Conservation (phyloP, 208 protist species). For the Trypanosoma boissoni region DNA sequence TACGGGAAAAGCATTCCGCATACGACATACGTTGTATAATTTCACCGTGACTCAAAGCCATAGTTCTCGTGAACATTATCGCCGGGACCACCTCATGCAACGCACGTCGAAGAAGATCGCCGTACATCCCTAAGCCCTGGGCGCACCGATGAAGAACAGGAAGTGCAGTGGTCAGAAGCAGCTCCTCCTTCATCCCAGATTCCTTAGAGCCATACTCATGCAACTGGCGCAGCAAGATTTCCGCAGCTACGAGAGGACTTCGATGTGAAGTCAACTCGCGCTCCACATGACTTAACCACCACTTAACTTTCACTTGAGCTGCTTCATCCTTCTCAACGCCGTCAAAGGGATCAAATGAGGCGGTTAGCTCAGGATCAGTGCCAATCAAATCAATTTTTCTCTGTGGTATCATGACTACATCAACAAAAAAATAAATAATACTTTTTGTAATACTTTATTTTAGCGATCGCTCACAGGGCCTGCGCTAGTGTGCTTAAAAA, state of each 20-base stretch:
- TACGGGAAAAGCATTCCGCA: slow-evolving; percentile 67
- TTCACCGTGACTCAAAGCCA: slow-evolving; percentile 17
- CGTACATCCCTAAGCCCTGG: slow-evolving; percentile 36
- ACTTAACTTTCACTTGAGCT: slow-evolving; percentile 37
- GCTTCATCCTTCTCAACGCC: slow-evolving; percentile 40
- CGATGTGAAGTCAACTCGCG: slow-evolving; percentile 52
- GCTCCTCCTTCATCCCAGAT: slow-evolving; percentile 23
- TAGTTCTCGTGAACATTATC: slow-evolving; percentile 64
- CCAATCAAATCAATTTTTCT: background rate
- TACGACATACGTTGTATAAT: slow-evolving; percentile 35
- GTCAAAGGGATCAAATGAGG: slow-evolving; percentile 74
- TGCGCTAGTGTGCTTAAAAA: no score
- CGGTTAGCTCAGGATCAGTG: slow-evolving; percentile 27
- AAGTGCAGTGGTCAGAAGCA: slow-evolving; percentile 72
- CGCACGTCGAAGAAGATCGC: slow-evolving; percentile 50
- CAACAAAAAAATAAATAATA: background rate
- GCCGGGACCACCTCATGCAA: slow-evolving; percentile 74
- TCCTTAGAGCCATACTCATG: slow-evolving; percentile 46
- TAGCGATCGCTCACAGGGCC: no score
- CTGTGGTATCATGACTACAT: background rate
- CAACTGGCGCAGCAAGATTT: slow-evolving; percentile 67
- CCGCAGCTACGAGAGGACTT: slow-evolving; percentile 83
- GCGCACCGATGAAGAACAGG: slow-evolving; percentile 68
- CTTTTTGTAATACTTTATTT: no score
- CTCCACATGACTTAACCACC: slow-evolving; percentile 63